Conservation (phyloP, 2,329 filamentous ascomycete genomes). For the Ophiostoma piceae region DNA sequence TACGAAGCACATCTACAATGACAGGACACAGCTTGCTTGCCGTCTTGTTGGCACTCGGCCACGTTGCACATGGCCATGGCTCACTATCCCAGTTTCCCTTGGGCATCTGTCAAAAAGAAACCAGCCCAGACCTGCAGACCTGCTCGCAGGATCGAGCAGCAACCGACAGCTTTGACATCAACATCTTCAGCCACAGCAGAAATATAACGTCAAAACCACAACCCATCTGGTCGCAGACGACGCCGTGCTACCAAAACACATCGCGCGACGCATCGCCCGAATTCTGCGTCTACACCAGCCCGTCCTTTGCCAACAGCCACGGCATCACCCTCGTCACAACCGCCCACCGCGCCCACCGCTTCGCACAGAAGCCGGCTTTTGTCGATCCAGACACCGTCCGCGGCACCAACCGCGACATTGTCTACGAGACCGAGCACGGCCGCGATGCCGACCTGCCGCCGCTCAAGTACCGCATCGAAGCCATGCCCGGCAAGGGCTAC, state of each 20-base stretch:
- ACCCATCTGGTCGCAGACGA: conserved; percentile 30
- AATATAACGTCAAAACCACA: background rate
- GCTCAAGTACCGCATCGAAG: conserved; percentile 33
- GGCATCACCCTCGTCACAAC: conserved; percentile 40
- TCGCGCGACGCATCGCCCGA: conserved; percentile 17
- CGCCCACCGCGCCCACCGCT: conserved; percentile 32
- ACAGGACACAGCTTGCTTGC: background rate
- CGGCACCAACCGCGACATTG: conserved; percentile 31
- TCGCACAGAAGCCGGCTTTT: conserved; percentile 33
- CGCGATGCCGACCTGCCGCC: background rate
- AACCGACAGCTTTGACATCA: background rate
- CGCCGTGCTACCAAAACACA: conserved; percentile 31
- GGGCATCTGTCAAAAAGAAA: background rate
- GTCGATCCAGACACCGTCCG: conserved; percentile 28
- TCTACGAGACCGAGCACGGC: conserved; percentile 26
- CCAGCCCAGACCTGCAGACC: background rate
- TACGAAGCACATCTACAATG: background rate
- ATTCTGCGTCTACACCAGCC: conserved; percentile 37
- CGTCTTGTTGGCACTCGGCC: background rate
- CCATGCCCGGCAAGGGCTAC: conserved; percentile 38
- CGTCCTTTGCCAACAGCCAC: conserved; percentile 35
- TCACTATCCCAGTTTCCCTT: background rate
- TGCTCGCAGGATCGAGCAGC: background rate
- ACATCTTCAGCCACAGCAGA: background rate
- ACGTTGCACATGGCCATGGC: background rate